Evolutionary conservation across 306 rosid genomes (phyloP), one percentile per base, ranked within the genome.

Genomic region (Parietaria judaica): DNA sequence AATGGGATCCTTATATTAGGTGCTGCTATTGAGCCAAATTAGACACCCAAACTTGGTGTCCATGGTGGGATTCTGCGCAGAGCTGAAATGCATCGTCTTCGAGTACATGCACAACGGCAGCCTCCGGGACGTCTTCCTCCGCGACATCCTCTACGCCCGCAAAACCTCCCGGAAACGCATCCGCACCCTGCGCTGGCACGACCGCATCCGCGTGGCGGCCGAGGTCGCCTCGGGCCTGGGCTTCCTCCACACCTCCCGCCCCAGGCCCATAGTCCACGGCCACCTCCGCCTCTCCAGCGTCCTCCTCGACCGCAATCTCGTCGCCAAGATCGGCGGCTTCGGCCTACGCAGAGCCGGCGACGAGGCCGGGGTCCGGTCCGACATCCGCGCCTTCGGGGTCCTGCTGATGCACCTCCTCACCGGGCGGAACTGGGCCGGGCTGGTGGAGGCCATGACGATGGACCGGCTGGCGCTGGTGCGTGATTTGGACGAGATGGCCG

Each of bases 71-170:
- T 80, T 80, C 49, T 85, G 97, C 79, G 58, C 62, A 0, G 83
- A 85, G 65, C 83, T 83, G 11, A 83, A 81, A 61, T 81, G 82
- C 76, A 39, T 91, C 56, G 76, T 91, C 58, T 69, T 81, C 48
- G 96, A 87, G 48, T 87, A 85, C 76, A 81, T 91, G 97, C 78
- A 85, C 60, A 79, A 82, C 41, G 97, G 96, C 6, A 85, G 86
- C 78, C 68, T 91, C 47, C 74, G 73, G 39, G 96, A 91, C 74
- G 35, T 73, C 7, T 67, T 73, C 56, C 44, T 73, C 34, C 66
- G 77, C 48, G 77, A 73, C 47, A 67, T 76, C 57, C 36, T 91
- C 6, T 75, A 73, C 66, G 72, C 81, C 50, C 66, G 65, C 46
- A 63, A 46, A 66, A 66, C 56, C 53, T 69, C 77, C 2, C 68